A percentile compares a stretch with the other conserved stretches of the same genome.
Evolutionary conservation across 192 early-diverging fungal genomes (phyloP).

Genomic region (Entophlyctis helioformis): DNA sequence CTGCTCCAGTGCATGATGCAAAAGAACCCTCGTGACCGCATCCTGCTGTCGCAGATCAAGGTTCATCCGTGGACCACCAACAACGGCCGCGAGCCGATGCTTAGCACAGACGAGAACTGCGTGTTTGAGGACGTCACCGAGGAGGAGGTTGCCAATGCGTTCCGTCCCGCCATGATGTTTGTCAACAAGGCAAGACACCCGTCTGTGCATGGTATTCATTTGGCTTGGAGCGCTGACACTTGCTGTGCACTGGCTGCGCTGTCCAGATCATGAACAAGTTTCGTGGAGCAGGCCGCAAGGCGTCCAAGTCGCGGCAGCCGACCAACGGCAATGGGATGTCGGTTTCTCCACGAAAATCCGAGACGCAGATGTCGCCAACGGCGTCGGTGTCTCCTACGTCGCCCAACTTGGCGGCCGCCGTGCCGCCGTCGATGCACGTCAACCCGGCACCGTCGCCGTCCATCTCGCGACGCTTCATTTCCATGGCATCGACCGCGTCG

Average conservation of each 20-base stretch:
- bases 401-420: no score
- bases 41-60: constrained; percentile 22
- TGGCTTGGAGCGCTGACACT: neutral
- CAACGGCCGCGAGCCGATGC: constrained; percentile 18
- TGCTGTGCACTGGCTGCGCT: no score
- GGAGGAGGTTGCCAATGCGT: constrained; percentile 37
- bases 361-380: no score
- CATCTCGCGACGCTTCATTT: no score
- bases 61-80: constrained; percentile 30
- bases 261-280: constrained; percentile 14
- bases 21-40: constrained; percentile 26
- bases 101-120: constrained; percentile 33
- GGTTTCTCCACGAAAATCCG: no score
- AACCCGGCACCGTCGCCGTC: no score
- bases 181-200: constrained; percentile 10
- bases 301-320: no score
- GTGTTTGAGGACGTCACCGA: constrained; percentile 29
- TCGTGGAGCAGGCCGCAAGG: no score
- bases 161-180: constrained; percentile 26
- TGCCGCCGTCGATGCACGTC: no score
- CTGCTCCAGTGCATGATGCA: constrained; percentile 28
- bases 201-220: neutral
- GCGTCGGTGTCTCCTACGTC: no score
- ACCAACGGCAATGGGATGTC: no score
- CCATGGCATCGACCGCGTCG: no score